phyloP scores from a whole-genome alignment of 768 basidiomycete species.

The Erythrobasidium yunnanense region DNA sequence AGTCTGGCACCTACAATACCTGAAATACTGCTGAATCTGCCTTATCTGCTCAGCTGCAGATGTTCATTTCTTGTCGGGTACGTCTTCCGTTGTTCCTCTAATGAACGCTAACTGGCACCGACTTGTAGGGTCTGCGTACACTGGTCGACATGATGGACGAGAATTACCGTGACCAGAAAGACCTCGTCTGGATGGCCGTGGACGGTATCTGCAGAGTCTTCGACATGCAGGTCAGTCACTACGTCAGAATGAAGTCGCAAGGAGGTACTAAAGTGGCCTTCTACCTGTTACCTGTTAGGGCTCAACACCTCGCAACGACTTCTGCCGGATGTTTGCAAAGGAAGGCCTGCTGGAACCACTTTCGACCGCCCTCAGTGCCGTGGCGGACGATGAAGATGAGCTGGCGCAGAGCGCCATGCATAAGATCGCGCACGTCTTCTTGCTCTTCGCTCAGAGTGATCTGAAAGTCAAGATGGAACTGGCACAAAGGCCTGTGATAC shows the following conservation, averaged over 20 bases:
- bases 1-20: not conserved
- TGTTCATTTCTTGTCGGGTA: conserved; percentile 90
- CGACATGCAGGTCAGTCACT: conserved; percentile 51
- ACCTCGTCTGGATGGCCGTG: conserved; percentile 81
- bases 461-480: conserved; percentile 84
- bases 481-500: conserved; percentile 74
- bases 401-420: conserved; percentile 59
- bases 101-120: too few relatives aligned
- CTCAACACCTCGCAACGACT: conserved; percentile 94
- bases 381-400: conserved; percentile 55
- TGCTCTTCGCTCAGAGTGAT: conserved; percentile 90
- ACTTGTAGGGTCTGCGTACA: conserved; percentile 63
- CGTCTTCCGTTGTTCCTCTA: too few relatives aligned
- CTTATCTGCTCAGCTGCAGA: conserved; percentile 52
- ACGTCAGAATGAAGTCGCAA: not conserved
- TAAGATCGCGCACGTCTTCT: conserved; percentile 76
- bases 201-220: conserved; percentile 93
- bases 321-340: conserved; percentile 93
- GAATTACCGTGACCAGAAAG: conserved; percentile 78
- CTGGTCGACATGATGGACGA: conserved; percentile 94
- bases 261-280: not conserved
- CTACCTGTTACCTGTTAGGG: conserved; percentile 50
- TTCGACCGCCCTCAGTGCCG: conserved; percentile 74
- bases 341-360: conserved; percentile 90
- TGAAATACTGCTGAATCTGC: too few relatives aligned